Evolutionary conservation across 129 eudicot species (phyloP).

Genomic region (Calendula officinalis): DNA sequence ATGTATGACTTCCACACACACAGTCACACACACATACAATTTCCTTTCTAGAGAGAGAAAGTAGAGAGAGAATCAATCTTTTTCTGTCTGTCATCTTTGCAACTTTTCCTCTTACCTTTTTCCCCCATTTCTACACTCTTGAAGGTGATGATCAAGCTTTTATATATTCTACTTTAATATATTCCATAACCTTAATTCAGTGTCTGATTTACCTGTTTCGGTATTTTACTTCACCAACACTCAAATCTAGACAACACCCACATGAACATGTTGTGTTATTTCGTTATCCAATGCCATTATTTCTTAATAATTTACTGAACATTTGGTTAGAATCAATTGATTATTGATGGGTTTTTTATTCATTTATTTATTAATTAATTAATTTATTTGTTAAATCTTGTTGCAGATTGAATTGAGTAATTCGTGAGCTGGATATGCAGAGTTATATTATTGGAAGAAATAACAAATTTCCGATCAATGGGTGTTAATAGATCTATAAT

Average conservation of each 20-base stretch:
- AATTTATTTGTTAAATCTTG: not conserved
- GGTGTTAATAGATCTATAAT: conserved; percentile 57
- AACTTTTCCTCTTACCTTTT: conserved; percentile 42
- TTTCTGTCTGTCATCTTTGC: conserved; percentile 39
- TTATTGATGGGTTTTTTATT: conserved; percentile 3
- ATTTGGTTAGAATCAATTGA: not conserved
- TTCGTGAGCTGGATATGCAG: conserved; percentile 44
- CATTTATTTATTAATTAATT: not conserved
- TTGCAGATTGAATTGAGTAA: conserved; percentile 34
- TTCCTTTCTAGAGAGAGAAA: conserved; percentile 38
- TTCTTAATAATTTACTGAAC: not conserved
- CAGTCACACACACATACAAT: conserved; percentile 9
- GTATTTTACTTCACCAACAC: conserved; percentile 17
- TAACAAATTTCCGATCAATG: conserved; percentile 50
- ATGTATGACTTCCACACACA: conserved; percentile 45
- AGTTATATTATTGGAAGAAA: conserved; percentile 21
- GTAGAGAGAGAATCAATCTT: conserved; percentile 13
- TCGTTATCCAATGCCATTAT: conserved; percentile 28
- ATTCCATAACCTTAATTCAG: conserved; percentile 12
- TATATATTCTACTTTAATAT: conserved; percentile 11
- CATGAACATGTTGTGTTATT: conserved; percentile 24
- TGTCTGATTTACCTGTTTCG: conserved; percentile 21
- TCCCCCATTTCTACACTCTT: conserved; percentile 25
- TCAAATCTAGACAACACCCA: conserved; percentile 22
- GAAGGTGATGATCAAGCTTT: conserved; percentile 23